phyloP scores from a whole-genome alignment of 2,329 filamentous ascomycete species.

The Paraphoma sp. region DNA sequence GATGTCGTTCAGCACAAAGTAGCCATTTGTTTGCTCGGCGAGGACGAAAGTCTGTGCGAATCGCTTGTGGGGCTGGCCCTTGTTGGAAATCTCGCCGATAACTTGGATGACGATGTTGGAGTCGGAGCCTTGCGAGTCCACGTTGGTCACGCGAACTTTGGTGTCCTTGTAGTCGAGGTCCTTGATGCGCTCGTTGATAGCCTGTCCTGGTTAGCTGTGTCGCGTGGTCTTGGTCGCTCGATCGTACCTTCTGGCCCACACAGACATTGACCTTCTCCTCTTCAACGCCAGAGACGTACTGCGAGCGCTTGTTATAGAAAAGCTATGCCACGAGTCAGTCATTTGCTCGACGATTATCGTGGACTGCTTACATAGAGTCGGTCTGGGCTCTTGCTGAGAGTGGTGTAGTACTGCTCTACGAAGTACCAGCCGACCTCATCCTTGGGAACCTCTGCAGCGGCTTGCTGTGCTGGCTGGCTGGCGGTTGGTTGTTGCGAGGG shows the following conservation, averaged over 20 bases:
- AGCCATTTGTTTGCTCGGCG: slow-evolving; percentile 92
- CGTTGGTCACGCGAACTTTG: slow-evolving; percentile 97
- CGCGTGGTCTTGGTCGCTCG: neutral
- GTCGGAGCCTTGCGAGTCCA: slow-evolving; percentile 92
- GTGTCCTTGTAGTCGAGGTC: slow-evolving; percentile 93
- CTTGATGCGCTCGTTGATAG: slow-evolving; percentile 94
- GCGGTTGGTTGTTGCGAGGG: slow-evolving; percentile 33
- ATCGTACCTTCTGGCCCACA: slow-evolving; percentile 82
- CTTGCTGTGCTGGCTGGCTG: slow-evolving; percentile 36
- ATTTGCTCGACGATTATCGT: neutral
- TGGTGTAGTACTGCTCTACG: slow-evolving; percentile 99
- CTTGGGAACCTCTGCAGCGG: slow-evolving; percentile 65
- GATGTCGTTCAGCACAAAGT: slow-evolving; percentile 98
- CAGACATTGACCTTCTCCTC: slow-evolving; percentile 87
- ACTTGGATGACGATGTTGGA: slow-evolving; percentile 97
- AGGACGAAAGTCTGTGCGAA: slow-evolving; percentile 98
- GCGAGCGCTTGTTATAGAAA: slow-evolving; percentile 95
- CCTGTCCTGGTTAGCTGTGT: slow-evolving; percentile 56
- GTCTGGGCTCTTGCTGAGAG: slow-evolving; percentile 89
- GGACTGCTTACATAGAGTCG: slow-evolving; percentile 73
- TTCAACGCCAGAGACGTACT: slow-evolving; percentile 91
- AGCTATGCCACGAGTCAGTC: slow-evolving; percentile 58
- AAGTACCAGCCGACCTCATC: slow-evolving; percentile 99
- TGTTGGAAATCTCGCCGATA: slow-evolving; percentile 97
- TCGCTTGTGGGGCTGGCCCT: slow-evolving; percentile 87